These are phyloP conservation scores for Monosporascus sp. DNA, from an alignment of 2,329 filamentous ascomycete genomes.

Conservation along the genomic window DNA sequence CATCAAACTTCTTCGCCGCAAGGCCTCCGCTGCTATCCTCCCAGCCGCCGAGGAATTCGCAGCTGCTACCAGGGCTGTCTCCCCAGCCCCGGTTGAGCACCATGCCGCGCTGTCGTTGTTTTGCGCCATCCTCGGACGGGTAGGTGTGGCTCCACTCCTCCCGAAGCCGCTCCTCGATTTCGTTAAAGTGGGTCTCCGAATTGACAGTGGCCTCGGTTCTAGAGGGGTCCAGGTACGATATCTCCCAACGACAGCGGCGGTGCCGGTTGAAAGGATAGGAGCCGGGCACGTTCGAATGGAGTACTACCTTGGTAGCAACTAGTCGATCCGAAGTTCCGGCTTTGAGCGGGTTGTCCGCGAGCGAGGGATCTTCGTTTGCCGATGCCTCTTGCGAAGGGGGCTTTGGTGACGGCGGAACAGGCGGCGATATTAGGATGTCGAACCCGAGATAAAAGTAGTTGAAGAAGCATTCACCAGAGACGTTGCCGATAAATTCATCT, in stretches of 20 bases:
- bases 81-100: slow-evolving; percentile 87
- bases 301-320: slow-evolving; percentile 83
- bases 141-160: slow-evolving; percentile 66
- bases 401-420: slow-evolving; percentile 57
- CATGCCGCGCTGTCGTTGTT: slow-evolving; percentile 64
- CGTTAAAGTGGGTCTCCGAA: slow-evolving; percentile 74
- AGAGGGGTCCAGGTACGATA: slow-evolving; percentile 51
- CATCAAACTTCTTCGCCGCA: slow-evolving; percentile 47
- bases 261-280: slow-evolving; percentile 97
- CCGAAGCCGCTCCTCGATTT: slow-evolving; percentile 64
- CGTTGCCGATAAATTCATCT: slow-evolving; percentile 47
- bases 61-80: slow-evolving; percentile 84
- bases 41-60: slow-evolving; percentile 79
- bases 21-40: slow-evolving; percentile 61
- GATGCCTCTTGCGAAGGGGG: slow-evolving; percentile 45
- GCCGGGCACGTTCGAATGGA: slow-evolving; percentile 92
- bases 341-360: slow-evolving; percentile 31
- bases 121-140: slow-evolving; percentile 46
- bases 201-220: slow-evolving; percentile 44
- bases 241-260: slow-evolving; percentile 80
- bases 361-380: slow-evolving; percentile 16
- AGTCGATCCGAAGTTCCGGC: slow-evolving; percentile 55
- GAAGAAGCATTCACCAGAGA: slow-evolving; percentile 79
- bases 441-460: slow-evolving; percentile 97
- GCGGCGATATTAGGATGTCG: slow-evolving; percentile 83